Evolutionary conservation across 345 rosid genomes (phyloP), one percentile per base, ranked within the genome.

Genomic region (Acer campestre): DNA sequence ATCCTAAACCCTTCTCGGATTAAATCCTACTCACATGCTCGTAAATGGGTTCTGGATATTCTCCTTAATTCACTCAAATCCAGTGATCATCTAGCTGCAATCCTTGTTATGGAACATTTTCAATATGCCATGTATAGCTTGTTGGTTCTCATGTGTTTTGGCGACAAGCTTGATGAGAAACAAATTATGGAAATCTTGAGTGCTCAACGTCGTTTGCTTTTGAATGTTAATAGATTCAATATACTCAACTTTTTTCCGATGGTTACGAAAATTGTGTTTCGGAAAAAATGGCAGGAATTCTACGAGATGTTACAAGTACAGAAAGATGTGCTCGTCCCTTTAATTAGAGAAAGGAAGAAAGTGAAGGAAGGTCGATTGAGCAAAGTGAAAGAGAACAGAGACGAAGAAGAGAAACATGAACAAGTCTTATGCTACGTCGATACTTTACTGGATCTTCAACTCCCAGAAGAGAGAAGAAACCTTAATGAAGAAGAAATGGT

Each of bases 101-200:
- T 76, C 7, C 17, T 6, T 17, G 67, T 68, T 7, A 53, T 53
- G 55, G 73, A 76, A 23, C 62, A 70, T 29, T 53, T 70, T 53
- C 74, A 51, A 17, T 56, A 69, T 1, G 71, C 75, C 22, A 31
- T 77, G 44, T 77, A 51, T n/a, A 61, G 68, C 62, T 27, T 81
- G 69, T 44, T 81, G 5, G 63, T 65, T 23, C 22, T 81, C 5
- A 62, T 74, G 75, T 77, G 78, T 61, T 68, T 77, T 5, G 78
- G 78, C 0, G 71, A 81, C n/a, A 61, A 73, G 53, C 67, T 68
- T 53, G 65, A 73, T 14, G 61, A 62, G 76, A 38, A 27, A 10
- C n/a, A 68, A 61, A 67, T 77, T 14, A 46, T 48, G 2, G 70
- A 67, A 25, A 49, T 80, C 16, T 40, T 17, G 62, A 7, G 68